phyloP scores from a whole-genome alignment of 768 basidiomycete genomes.

The Lentinula lateritia region DNA sequence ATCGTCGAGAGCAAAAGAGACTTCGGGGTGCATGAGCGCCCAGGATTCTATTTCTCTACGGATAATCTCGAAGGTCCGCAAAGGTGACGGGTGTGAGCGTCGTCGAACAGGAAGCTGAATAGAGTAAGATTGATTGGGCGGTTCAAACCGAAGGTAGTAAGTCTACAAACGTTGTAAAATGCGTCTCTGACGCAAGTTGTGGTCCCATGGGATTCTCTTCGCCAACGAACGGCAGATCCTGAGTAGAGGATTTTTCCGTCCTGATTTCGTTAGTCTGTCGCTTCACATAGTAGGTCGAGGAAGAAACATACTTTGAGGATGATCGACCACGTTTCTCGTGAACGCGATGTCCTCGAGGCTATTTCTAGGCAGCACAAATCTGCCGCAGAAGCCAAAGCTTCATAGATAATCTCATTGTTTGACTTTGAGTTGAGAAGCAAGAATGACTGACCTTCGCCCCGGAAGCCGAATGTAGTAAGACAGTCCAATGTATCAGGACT shows the following conservation, averaged over 20 bases:
- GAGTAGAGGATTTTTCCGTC: constrained; percentile 61
- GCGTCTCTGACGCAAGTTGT: constrained; percentile 81
- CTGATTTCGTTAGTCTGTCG: constrained; percentile 28
- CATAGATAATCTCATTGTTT: not conserved
- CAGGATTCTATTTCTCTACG: constrained; percentile 68
- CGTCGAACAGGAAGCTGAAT: constrained; percentile 76
- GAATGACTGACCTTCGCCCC: constrained; percentile 74
- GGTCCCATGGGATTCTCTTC: constrained; percentile 70
- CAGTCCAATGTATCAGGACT: constrained; percentile 41
- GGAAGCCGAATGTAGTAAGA: constrained; percentile 76
- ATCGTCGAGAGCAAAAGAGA: constrained; percentile 67
- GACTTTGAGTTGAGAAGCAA: not conserved
- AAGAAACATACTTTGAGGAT: constrained; percentile 60
- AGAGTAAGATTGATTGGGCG: constrained; percentile 6
- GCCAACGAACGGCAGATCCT: constrained; percentile 73
- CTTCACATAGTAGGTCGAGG: not conserved
- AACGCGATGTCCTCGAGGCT: constrained; percentile 61
- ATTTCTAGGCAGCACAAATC: constrained; percentile 80
- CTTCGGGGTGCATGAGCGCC: constrained; percentile 66
- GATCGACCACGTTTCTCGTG: constrained; percentile 66
- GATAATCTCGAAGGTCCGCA: constrained; percentile 59
- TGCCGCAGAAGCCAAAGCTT: constrained; percentile 81
- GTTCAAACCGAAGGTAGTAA: not conserved
- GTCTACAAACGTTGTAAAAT: constrained; percentile 72
- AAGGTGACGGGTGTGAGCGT: constrained; percentile 55